These are phyloP conservation scores for Syncephalastrum contaminatum DNA, from an alignment of 371 early-diverging fungal genomes.

Conservation along the genomic window DNA sequence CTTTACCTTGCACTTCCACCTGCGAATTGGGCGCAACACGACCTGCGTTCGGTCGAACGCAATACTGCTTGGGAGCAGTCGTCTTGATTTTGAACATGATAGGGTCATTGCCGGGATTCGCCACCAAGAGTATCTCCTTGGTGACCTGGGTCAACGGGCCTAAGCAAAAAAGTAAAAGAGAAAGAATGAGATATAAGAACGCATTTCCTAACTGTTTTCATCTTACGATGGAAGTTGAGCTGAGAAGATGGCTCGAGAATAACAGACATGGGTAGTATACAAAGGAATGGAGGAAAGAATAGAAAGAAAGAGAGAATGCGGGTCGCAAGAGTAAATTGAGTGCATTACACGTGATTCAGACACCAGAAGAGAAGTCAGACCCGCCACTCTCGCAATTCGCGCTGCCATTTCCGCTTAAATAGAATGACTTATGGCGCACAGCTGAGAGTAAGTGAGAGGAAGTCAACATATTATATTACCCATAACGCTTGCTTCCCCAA, in stretches of 20 bases:
- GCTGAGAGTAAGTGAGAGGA: too few species aligned
- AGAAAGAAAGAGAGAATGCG: not conserved
- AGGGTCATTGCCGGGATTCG: conserved; percentile 56
- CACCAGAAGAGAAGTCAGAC: too few species aligned
- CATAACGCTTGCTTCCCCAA: too few species aligned
- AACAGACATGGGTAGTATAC: conserved; percentile 12
- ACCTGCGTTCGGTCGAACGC: conserved; percentile 88
- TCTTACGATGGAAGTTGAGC: conserved; percentile 15
- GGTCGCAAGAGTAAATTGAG: too few species aligned
- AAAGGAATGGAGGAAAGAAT: not conserved
- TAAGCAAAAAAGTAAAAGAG: conserved; percentile 15
- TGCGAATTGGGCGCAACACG: conserved; percentile 61
- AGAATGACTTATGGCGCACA: too few species aligned
- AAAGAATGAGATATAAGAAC: too few species aligned
- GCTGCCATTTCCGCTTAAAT: too few species aligned
- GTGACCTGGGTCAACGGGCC: conserved; percentile 69
- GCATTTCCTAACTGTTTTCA: not conserved
- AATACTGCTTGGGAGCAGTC: conserved; percentile 90
- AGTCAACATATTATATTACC: too few species aligned
- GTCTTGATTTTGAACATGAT: conserved; percentile 91
- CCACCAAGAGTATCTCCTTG: conserved; percentile 50
- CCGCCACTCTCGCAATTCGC: too few species aligned
- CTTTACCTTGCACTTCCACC: conserved; percentile 64
- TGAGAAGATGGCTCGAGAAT: conserved; percentile 15
- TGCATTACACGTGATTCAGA: too few species aligned